Evolutionary conservation across 305 asterid genomes (phyloP), one percentile per base, ranked within the genome.

Genomic region (Solanum hybrid): DNA sequence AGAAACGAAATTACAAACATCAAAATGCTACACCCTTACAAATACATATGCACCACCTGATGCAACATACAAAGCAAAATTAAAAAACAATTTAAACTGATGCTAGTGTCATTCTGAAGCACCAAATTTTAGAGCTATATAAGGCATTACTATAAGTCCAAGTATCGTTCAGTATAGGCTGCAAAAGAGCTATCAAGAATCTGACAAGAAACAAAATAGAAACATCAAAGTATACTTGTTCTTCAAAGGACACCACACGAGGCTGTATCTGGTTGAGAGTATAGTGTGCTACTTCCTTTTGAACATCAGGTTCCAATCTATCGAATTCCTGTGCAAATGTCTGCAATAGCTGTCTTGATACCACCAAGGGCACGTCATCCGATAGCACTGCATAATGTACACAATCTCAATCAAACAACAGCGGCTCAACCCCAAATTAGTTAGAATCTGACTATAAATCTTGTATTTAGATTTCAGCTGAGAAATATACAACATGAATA

Each of bases 201-300:
- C 56, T 78, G 45, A 34, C 51, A 78, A 35, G 29, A 35, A 78
- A 78, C 85, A 36, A 78, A 11, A n/a, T 78, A 78, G 85, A n/a
- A 78, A 45, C 60, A 37, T 37, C 60, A 78, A 34, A 72, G 87
- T 51, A 31, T 88, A 96, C 98, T 97, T 97, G 99, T 89, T 97
- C 99, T 79, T 97, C 99, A 34, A 97, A 95, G 8, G 99, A 96
- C 81, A 97, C 99, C 56, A 96, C 98, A 26, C 99, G 98, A 85
- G 97, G 98, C 90, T 97, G 99, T 91, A 97, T 97, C 96, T 97
- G 99, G 94, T 92, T 95, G 88, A 96, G 98, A 15, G 98, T 93
- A 89, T 97, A 95, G 91, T 95, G 98, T 26, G 99, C 96, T 75
- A 96, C 94, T 90, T 96, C 99, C 95, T 97, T 96, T 94, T 95